Evolutionary conservation across 108 stramenopile species (phyloP).

Genomic region (Cyclotella distinguenda): DNA sequence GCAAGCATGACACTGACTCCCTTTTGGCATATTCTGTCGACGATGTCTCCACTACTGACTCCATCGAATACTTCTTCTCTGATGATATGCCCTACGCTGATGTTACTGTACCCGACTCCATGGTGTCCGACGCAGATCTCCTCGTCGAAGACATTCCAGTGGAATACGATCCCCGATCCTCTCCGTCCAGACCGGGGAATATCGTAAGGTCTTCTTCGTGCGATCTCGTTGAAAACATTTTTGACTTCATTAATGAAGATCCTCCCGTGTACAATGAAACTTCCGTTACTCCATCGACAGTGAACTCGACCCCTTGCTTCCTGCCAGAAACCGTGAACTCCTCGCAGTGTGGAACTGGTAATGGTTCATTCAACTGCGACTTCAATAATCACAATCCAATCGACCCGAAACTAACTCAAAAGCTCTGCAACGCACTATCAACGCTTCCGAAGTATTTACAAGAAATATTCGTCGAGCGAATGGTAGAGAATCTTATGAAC

Average conservation of each 20-base stretch:
- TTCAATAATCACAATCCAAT: constrained; percentile 2
- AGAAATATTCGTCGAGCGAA: constrained; percentile 62
- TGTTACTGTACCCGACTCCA: constrained; percentile 38
- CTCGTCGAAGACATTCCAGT: constrained; percentile 38
- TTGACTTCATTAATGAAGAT: constrained; percentile 38
- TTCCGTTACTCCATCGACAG: constrained; percentile 32
- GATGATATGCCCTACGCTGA: constrained; percentile 16
- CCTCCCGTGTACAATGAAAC: constrained; percentile 32
- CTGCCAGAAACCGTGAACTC: constrained; percentile 29
- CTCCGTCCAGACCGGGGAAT: neutral
- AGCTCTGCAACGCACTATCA: constrained; percentile 53
- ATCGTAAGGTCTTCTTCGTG: constrained; percentile 22
- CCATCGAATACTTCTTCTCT: constrained; percentile 16
- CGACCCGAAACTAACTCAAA: constrained; percentile 44
- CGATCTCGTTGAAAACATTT: constrained; percentile 34
- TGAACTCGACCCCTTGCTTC: constrained; percentile 7
- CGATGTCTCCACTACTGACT: constrained; percentile 29
- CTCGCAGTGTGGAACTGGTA: constrained; percentile 11
- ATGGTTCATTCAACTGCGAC: constrained; percentile 14
- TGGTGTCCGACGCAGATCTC: constrained; percentile 46
- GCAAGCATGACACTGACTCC: constrained; percentile 27
- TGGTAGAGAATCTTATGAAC: constrained; percentile 47
- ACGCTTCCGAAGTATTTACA: constrained; percentile 57
- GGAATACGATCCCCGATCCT: constrained; percentile 5
- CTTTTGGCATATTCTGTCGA: constrained; percentile 13